phyloP scores from a whole-genome alignment of 441 rosid genomes.

The Monsonia emarginata region DNA sequence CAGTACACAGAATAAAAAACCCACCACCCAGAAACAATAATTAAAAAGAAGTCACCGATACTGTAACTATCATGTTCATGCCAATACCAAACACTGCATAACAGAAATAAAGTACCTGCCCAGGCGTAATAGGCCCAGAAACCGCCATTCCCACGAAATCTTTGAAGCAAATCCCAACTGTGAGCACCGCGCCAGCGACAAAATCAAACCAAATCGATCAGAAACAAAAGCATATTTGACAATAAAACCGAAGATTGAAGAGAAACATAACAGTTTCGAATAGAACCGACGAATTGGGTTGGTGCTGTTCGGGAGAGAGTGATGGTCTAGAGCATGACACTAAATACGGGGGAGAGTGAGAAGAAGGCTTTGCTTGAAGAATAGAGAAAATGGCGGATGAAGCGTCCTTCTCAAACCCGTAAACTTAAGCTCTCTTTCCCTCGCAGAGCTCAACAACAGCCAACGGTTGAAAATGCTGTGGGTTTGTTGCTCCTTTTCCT shows the following conservation, averaged over 20 bases:
- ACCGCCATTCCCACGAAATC: constrained; percentile 38
- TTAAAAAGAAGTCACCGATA: not conserved
- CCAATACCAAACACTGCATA: not conserved
- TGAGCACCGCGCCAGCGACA: not conserved
- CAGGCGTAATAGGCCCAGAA: constrained; percentile 63
- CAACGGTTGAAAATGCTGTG: constrained; percentile 4
- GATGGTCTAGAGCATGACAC: constrained; percentile 17
- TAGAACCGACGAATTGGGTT: not conserved
- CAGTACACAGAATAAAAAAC: not conserved
- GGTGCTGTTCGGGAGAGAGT: constrained; percentile 8
- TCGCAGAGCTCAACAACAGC: too few relatives aligned
- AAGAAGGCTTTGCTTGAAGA: constrained; percentile 61
- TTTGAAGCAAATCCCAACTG: not conserved
- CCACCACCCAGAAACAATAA: not conserved
- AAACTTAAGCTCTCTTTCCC: not conserved
- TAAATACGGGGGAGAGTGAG: constrained; percentile 19
- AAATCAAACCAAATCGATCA: not conserved
- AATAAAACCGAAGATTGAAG: not conserved
- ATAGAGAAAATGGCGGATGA: constrained; percentile 43
- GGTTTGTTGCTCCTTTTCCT: not conserved
- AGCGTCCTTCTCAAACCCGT: constrained; percentile 44
- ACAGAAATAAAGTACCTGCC: constrained; percentile 42
- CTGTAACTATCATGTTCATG: not conserved
- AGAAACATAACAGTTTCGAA: not conserved
- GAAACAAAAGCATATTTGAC: not conserved